Conservation (phyloP, 2,329 filamentous ascomycete species). For the Aspergillus sp. region DNA sequence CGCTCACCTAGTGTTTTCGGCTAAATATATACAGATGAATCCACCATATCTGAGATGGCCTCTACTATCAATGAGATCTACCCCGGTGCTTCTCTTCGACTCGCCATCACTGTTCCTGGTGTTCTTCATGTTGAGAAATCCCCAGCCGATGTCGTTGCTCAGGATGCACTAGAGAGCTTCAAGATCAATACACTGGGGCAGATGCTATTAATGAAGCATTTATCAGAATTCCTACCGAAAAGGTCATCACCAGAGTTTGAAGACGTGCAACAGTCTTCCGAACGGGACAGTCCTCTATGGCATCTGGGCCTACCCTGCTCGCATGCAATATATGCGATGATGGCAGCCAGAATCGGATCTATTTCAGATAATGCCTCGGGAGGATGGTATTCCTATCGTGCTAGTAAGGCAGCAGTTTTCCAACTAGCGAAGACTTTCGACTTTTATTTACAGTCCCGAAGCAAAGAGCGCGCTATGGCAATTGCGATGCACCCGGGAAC, state of each 20-base stretch:
- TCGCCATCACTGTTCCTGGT: slow-evolving; percentile 70
- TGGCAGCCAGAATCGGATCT: slow-evolving; percentile 76
- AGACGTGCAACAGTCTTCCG: not conserved
- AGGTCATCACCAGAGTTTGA: slow-evolving; percentile 48
- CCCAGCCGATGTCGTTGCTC: slow-evolving; percentile 63
- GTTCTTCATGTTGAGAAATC: slow-evolving; percentile 72
- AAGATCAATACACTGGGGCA: slow-evolving; percentile 72
- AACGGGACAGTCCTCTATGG: slow-evolving; percentile 12
- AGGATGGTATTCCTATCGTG: slow-evolving; percentile 81
- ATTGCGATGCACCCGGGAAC: slow-evolving; percentile 78
- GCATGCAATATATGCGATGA: slow-evolving; percentile 67
- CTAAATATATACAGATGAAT: slow-evolving; percentile 53
- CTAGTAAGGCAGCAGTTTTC: slow-evolving; percentile 73
- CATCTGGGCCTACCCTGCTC: slow-evolving; percentile 40
- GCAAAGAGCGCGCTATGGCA: slow-evolving; percentile 63
- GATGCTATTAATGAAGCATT: slow-evolving; percentile 74
- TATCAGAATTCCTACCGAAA: slow-evolving; percentile 66
- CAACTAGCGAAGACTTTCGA: slow-evolving; percentile 72
- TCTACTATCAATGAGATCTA: slow-evolving; percentile 56
- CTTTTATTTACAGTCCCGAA: slow-evolving; percentile 58
- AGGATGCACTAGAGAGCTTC: slow-evolving; percentile 66
- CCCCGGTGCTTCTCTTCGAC: slow-evolving; percentile 60
- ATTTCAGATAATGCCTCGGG: slow-evolving; percentile 70
- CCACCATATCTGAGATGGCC: slow-evolving; percentile 58
- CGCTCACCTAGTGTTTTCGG: too few relatives aligned